Evolutionary conservation across 2,329 filamentous ascomycete genomes (phyloP).

Genomic region (Verticillium longisporum): DNA sequence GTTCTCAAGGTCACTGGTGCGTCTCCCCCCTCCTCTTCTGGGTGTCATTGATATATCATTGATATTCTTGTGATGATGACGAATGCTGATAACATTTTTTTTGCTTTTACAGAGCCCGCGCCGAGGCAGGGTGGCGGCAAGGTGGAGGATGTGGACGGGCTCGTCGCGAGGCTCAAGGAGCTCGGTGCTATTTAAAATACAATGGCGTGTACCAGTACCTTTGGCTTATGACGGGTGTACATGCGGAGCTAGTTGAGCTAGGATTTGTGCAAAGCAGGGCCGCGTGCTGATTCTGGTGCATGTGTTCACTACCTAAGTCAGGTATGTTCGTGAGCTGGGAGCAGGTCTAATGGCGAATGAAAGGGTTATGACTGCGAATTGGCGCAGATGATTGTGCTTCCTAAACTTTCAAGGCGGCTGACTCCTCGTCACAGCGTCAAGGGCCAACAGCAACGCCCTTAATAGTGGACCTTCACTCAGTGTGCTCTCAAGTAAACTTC

Average conservation of each 20-base stretch:
- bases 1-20: constrained; percentile 79
- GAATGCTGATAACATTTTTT: neutral
- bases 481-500: too few species aligned
- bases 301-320: too few species aligned
- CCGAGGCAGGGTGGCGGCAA: constrained; percentile 88
- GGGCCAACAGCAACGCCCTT: too few species aligned
- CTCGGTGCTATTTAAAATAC: constrained; percentile 69
- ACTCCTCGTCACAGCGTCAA: too few species aligned
- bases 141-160: constrained; percentile 94
- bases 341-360: too few species aligned
- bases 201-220: neutral
- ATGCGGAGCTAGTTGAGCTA: neutral
- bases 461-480: too few species aligned
- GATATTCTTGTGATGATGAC: neutral
- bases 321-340: neutral
- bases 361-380: too few species aligned
- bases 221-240: neutral
- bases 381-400: too few species aligned
- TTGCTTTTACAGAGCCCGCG: constrained; percentile 62
- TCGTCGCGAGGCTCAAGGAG: constrained; percentile 92
- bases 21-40: constrained; percentile 14
- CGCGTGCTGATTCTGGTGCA: too few species aligned
- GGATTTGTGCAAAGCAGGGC: neutral
- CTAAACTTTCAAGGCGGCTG: too few species aligned
- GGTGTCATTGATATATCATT: constrained; percentile 12